Base-by-base conservation (phyloP, 106 monocot genomes). In the Xerophyta viscosa region DNA sequence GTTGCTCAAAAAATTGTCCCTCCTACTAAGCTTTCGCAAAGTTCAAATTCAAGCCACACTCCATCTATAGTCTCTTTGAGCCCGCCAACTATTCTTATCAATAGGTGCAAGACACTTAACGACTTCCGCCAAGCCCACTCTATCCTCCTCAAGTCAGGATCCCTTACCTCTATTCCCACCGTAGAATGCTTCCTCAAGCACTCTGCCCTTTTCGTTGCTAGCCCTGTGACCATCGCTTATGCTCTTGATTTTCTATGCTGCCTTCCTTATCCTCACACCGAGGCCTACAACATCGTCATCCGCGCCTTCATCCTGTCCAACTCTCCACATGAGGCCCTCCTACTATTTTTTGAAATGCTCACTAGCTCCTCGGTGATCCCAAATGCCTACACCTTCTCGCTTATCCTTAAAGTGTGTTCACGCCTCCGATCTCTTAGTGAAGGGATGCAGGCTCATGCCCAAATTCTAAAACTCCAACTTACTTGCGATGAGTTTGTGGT, bases 101-200 rank as follows among this genome's bases (percentile, higher is more conserved):
- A 39, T 15, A 2, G 39, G 25, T 85, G 79, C 75, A 55, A 48
- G 17, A 76, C 57, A 62, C 13, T 50, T 8, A 36, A 50, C 18
- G 76, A 76, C 50, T 61, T 85, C 49, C 75, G 50, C 57, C 79
- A 85, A 39, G 28, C 75, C 67, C 85, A 85, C 62, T 64, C 54
- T 48, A 61, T 46, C 58, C 61, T 76, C 72, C 57, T 80, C 57
- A 85, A 80, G 47, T 62, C 76, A 36, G 62, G 72, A 49, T 13
- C 66, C 60, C 31, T 10, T 36, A 41, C 12, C 48, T 29, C 15
- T 31, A 64, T 57, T 17, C 37, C 74, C 59, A 21, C 31, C 17
- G 39, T 42, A 41, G 75, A 79, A 45, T 42, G 29, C 62, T 71
- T 85, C 65, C 84, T 85, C 48, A 79, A 85, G 25, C 45, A 37